Conservation (phyloP, 2,329 filamentous ascomycete genomes). For the Sclerotinia sclerotiorum region DNA sequence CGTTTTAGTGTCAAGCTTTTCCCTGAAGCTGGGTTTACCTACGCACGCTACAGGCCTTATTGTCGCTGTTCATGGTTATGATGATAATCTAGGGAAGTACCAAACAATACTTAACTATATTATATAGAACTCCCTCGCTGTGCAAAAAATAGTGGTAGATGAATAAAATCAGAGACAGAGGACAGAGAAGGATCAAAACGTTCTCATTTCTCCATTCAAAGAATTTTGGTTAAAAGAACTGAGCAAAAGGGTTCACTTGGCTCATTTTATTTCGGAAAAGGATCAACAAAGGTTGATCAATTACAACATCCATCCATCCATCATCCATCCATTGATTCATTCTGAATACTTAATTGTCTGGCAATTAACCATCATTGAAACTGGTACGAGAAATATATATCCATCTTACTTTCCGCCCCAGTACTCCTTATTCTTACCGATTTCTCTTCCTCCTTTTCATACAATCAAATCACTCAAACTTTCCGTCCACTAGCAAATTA, state of each 20-base stretch:
- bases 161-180: background rate
- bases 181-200: background rate
- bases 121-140: background rate
- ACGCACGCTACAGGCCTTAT: background rate
- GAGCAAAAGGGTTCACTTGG: background rate
- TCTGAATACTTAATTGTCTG: background rate
- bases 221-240: background rate
- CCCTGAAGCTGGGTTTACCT: background rate
- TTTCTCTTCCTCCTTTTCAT: background rate
- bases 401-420: background rate
- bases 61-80: background rate
- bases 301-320: background rate
- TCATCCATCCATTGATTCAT: background rate
- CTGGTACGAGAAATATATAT: slow-evolving; percentile 11
- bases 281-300: slow-evolving; percentile 13
- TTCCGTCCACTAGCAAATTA: background rate
- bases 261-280: slow-evolving; percentile 8
- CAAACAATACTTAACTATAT: background rate
- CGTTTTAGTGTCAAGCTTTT: background rate
- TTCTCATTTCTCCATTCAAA: background rate
- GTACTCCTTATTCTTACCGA: background rate
- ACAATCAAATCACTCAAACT: background rate
- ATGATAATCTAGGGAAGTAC: background rate
- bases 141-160: background rate
- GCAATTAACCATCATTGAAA: background rate